A percentile compares a stretch with the other conserved stretches of the same genome.
These are phyloP conservation scores for Pythium apleroticum DNA, from an alignment of 352 stramenopile genomes.

Conservation along the genomic window DNA sequence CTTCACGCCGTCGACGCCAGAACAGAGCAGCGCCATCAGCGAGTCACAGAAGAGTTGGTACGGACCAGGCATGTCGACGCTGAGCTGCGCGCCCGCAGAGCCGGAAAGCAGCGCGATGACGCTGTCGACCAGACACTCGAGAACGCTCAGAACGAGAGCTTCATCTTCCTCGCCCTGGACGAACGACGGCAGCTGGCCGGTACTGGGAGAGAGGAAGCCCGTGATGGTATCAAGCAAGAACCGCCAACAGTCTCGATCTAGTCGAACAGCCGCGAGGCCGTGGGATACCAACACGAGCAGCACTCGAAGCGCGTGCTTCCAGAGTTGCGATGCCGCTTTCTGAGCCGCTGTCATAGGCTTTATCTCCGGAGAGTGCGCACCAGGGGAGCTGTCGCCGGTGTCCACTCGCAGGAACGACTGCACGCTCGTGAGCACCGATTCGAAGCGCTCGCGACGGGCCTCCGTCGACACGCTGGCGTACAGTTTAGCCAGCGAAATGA, in stretches of 20 bases:
- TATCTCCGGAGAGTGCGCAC: constrained; percentile 14
- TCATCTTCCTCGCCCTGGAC: constrained; percentile 76
- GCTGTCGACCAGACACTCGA: constrained; percentile 76
- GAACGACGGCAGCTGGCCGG: constrained; percentile 51
- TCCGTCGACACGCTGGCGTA: constrained; percentile 62
- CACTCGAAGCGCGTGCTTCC: constrained; percentile 75
- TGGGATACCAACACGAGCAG: constrained; percentile 74
- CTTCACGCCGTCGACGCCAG: constrained; percentile 46
- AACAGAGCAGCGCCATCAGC: constrained; percentile 59
- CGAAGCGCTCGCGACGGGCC: constrained; percentile 55
- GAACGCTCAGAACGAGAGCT: constrained; percentile 66
- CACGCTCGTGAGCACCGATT: constrained; percentile 63
- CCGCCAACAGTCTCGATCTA: constrained; percentile 52
- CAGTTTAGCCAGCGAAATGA: constrained; percentile 74
- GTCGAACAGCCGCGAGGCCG: constrained; percentile 50
- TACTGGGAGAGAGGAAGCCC: constrained; percentile 53
- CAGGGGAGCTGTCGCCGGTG: background rate
- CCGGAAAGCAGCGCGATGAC: constrained; percentile 55
- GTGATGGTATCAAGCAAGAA: constrained; percentile 65
- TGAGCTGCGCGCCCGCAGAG: constrained; percentile 25
- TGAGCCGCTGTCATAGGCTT: constrained; percentile 54
- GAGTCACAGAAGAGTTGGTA: constrained; percentile 49
- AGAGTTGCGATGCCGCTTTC: constrained; percentile 69
- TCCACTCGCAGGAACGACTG: constrained; percentile 64
- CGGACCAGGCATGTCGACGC: constrained; percentile 10